These are phyloP conservation scores for Pythium graminicola DNA, from an alignment of 352 stramenopile genomes.

Conservation along the genomic window DNA sequence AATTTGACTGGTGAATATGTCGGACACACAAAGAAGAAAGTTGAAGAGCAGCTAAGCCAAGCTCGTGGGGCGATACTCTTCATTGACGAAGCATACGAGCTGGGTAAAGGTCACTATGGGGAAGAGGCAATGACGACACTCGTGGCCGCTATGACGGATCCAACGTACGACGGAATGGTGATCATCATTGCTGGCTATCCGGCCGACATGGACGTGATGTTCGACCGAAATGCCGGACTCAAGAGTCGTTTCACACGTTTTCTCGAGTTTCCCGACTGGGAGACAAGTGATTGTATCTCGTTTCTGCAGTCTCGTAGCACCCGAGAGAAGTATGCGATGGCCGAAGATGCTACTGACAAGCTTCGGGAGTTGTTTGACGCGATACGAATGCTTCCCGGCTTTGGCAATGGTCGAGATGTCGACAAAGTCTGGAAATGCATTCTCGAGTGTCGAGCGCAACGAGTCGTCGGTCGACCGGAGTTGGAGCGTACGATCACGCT, in stretches of 20 bases:
- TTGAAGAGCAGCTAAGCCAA: conserved; percentile 80
- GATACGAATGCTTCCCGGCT: conserved; percentile 45
- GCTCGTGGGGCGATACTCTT: conserved; percentile 90
- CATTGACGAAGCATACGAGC: conserved; percentile 90
- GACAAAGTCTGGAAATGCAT: conserved; percentile 58
- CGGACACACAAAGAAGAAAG: conserved; percentile 87
- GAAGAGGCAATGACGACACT: conserved; percentile 89
- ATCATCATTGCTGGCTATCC: conserved; percentile 89
- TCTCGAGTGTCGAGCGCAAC: conserved; percentile 54
- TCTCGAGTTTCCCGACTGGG: conserved; percentile 87
- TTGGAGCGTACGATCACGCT: conserved; percentile 42
- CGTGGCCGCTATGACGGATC: conserved; percentile 85
- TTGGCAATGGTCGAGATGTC: conserved; percentile 73
- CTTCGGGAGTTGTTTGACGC: conserved; percentile 32
- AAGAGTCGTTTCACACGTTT: conserved; percentile 88
- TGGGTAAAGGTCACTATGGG: conserved; percentile 74
- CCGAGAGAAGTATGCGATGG: conserved; percentile 38
- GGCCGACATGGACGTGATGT: conserved; percentile 85
- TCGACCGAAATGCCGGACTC: conserved; percentile 83
- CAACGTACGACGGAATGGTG: conserved; percentile 76
- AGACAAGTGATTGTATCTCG: conserved; percentile 65
- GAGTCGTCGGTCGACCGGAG: conserved; percentile 37
- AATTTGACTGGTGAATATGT: conserved; percentile 86
- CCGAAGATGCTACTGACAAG: conserved; percentile 16
- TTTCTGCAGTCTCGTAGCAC: conserved; percentile 47